A percentile compares a stretch with the other conserved stretches of the same genome.
Evolutionary conservation across 2,329 filamentous ascomycete species (phyloP).

Genomic region (Sporothrix globosa): DNA sequence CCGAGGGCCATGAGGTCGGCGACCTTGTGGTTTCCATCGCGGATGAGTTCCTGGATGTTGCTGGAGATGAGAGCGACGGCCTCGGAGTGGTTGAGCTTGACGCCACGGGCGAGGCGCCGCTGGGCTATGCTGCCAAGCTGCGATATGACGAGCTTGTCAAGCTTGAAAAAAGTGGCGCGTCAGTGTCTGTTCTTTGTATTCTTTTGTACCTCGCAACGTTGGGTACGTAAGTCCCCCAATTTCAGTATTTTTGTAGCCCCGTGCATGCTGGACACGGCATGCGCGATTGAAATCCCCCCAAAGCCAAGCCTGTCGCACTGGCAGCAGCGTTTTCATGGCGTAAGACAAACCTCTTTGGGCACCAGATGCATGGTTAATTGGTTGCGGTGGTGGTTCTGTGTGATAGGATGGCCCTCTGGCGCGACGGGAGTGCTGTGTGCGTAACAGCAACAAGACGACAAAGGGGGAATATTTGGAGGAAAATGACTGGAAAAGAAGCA

Average conservation of each 20-base stretch:
- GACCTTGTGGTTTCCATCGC: constrained; percentile 91
- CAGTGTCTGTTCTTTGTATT: neutral
- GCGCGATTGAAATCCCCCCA: neutral
- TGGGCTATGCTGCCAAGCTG: constrained; percentile 88
- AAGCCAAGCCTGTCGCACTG: constrained; percentile 20
- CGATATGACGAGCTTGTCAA: constrained; percentile 94
- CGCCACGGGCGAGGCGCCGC: constrained; percentile 80
- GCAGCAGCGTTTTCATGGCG: constrained; percentile 19
- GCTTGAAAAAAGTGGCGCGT: constrained; percentile 53
- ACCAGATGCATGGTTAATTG: constrained; percentile 43
- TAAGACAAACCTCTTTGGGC: constrained; percentile 44
- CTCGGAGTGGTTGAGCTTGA: constrained; percentile 88
- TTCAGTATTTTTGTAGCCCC: too few species aligned
- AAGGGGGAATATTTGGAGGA: neutral
- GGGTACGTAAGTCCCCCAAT: too few species aligned
- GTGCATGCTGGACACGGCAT: constrained; percentile 7
- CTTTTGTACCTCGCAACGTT: too few species aligned
- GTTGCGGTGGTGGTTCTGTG: constrained; percentile 24
- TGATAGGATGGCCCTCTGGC: constrained; percentile 21
- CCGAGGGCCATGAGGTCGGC: constrained; percentile 92
- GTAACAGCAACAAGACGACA: neutral
- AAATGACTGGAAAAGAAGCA: neutral
- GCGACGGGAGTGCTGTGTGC: constrained; percentile 17
- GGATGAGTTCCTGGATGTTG: constrained; percentile 93
- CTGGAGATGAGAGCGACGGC: constrained; percentile 82